Evolutionary conservation across 2,329 filamentous ascomycete species (phyloP), one percentile per base, ranked within the genome.

Genomic region (Arthrocladium fulminans): DNA sequence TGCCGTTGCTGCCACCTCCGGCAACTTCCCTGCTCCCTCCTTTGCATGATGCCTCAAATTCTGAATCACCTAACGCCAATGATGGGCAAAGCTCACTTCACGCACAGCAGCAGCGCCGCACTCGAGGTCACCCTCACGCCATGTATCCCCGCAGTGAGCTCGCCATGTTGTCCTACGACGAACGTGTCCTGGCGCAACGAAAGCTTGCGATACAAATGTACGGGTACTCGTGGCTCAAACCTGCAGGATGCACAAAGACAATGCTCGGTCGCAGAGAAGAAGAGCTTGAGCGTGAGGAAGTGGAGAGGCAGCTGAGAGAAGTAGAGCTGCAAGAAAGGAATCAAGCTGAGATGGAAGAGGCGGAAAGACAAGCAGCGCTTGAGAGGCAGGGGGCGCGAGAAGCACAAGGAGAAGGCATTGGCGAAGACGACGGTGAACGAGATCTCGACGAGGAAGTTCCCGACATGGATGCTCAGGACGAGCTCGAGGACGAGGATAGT

Each of bases 231-330:
- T 98, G 92, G 92, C 82, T 98, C 48, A 86, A 84, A 50, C 92
- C 92, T 0, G 88, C 88, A 0, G 92, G 90, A 6, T 76, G 95
- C 48, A 66, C 80, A 49, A 98, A 97, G 73, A 95, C 90, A 1
- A 79, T 95, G 51, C 83, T 94, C 62, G 88, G 94, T 54, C 79
- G 88, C 68, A 83, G 85, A 35, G 92, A 98, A 67, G 92, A 98
- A 70, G 81, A 83, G 56, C 79, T 85, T 9, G 92, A 98, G 70
- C 78, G 86, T 48, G 84, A 90, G 63, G 92, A 98, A 66, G 79
- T 83, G 44, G 76, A 85, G 62, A 84, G 89, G 61, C 73, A 90
- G 32, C 83, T 84, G 51, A 74, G 84, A 61, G 86, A 92, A 61
- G 73, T 88, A 17, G 84, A 84, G 19, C 80, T 86, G 59, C 77